phyloP scores from a whole-genome alignment of 352 stramenopile species.

The Globisporangium megalacanthum region DNA sequence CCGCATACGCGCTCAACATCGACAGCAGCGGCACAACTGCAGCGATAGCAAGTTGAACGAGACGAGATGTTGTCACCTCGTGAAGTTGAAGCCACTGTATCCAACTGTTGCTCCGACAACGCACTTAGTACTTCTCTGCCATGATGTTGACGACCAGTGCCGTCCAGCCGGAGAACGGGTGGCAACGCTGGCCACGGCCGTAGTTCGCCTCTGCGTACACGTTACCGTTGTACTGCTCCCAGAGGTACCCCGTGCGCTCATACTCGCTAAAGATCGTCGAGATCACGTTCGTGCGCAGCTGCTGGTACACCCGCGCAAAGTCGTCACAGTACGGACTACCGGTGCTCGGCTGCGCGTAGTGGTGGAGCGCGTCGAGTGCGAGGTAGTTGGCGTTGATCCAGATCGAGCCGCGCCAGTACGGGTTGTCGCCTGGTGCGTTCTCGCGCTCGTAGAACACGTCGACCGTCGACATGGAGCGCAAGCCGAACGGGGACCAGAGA shows the following conservation, averaged over 20 bases:
- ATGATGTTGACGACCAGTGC: conserved; percentile 92
- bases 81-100: too few species aligned
- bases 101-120: too few species aligned
- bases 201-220: conserved; percentile 33
- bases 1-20: too few species aligned
- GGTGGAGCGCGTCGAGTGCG: conserved; percentile 73
- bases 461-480: conserved; percentile 83
- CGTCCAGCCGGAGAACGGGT: conserved; percentile 95
- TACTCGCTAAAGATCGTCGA: conserved; percentile 72
- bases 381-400: conserved; percentile 95
- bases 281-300: conserved; percentile 59
- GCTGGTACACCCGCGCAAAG: conserved; percentile 38
- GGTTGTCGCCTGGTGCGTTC: conserved; percentile 88
- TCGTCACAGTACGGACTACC: conserved; percentile 37
- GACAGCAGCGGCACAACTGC: too few species aligned
- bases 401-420: conserved; percentile 92
- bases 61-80: too few species aligned
- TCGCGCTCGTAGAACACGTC: conserved; percentile 86
- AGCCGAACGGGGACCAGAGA: conserved; percentile 70
- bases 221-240: conserved; percentile 92
- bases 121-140: conserved; percentile 77
- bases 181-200: conserved; percentile 82
- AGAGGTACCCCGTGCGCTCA: conserved; percentile 86
- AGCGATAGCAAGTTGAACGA: too few species aligned
- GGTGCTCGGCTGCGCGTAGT: conserved; percentile 50